Evolutionary conservation across 1,139 yeast species (phyloP).

Genomic region (Candida tropicalis): DNA sequence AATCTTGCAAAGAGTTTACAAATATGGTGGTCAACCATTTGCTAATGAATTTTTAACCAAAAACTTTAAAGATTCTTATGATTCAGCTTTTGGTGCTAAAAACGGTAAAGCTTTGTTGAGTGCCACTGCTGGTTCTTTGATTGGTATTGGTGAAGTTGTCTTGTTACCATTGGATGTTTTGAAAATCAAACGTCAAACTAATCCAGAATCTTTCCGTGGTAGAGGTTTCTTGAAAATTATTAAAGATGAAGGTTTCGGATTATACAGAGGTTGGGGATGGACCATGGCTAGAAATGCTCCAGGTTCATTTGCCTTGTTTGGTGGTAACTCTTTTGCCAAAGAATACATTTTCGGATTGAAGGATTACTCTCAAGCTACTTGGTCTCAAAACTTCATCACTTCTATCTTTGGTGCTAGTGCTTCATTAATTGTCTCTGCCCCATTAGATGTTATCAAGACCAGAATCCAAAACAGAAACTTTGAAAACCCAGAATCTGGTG

Average conservation of each 20-base stretch:
- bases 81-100: conserved; percentile 81
- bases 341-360: conserved; percentile 86
- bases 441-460: conserved; percentile 96
- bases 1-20: conserved; percentile 95
- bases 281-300: conserved; percentile 99
- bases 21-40: conserved; percentile 99
- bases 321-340: conserved; percentile 98
- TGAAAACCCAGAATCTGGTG: conserved; percentile 93
- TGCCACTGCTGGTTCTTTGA: conserved; percentile 95
- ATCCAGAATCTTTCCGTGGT: conserved; percentile 97
- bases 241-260: conserved; percentile 87
- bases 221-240: conserved; percentile 90
- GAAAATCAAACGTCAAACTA: conserved; percentile 98
- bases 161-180: conserved; percentile 93
- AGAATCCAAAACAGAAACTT: conserved; percentile 96
- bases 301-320: conserved; percentile 95
- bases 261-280: conserved; percentile 99
- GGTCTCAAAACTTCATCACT: conserved; percentile 92
- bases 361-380: conserved; percentile 89
- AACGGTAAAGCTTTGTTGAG: conserved; percentile 96
- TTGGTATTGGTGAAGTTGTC: conserved; percentile 98
- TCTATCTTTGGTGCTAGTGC: conserved; percentile 99
- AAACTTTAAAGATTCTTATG: conserved; percentile 73
- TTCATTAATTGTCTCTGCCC: conserved; percentile 94
- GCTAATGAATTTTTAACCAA: conserved; percentile 88